Evolutionary conservation across 768 basidiomycete genomes (phyloP).

Genomic region (Leccinum imitatum): DNA sequence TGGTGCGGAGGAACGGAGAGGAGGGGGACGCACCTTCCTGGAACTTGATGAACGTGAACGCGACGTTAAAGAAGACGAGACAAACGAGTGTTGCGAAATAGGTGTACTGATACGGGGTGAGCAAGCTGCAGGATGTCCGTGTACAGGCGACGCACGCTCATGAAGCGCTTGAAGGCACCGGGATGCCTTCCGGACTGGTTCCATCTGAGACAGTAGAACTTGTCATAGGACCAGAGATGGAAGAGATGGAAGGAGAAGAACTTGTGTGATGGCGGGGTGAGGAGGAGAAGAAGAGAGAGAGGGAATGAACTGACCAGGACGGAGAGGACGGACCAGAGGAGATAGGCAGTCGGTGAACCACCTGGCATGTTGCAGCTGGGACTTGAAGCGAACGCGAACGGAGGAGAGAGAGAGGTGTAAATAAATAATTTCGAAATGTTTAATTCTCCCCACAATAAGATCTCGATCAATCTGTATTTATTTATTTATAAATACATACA

Average conservation of each 20-base stretch:
- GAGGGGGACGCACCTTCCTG: constrained; percentile 53
- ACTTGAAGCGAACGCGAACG: background rate
- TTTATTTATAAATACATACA: background rate
- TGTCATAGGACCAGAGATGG: constrained; percentile 83
- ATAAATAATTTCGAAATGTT: constrained; percentile 13
- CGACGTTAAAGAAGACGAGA: constrained; percentile 61
- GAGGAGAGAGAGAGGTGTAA: background rate
- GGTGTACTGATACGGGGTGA: constrained; percentile 57
- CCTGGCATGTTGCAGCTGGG: constrained; percentile 53
- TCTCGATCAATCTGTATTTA: constrained; percentile 4
- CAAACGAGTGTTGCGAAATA: constrained; percentile 71
- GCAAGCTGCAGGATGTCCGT: background rate
- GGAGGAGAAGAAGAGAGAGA: background rate
- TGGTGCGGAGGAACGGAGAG: background rate
- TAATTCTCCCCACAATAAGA: constrained; percentile 20
- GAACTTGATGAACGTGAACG: constrained; percentile 66
- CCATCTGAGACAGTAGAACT: constrained; percentile 74
- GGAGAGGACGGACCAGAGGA: constrained; percentile 75
- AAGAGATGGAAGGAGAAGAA: constrained; percentile 65
- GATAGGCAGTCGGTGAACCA: constrained; percentile 71
- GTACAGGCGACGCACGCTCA: constrained; percentile 63
- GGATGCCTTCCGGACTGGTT: constrained; percentile 66
- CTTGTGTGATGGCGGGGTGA: constrained; percentile 32
- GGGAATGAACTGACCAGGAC: constrained; percentile 46
- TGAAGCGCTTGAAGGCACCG: constrained; percentile 83